Evolutionary conservation across 441 rosid species (phyloP).

Genomic region (Populus hybrid): DNA sequence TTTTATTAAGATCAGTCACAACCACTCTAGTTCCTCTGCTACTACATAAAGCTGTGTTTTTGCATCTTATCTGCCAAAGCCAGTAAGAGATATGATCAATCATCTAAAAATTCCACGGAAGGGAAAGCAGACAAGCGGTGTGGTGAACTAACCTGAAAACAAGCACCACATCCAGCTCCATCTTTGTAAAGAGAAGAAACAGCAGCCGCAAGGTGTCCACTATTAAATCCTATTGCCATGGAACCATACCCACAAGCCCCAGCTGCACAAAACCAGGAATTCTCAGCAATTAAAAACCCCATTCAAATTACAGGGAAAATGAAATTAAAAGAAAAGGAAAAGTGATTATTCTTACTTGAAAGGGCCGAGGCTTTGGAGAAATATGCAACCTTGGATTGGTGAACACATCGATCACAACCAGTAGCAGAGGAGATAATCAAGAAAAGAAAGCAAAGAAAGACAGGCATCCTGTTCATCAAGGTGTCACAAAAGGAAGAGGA

Average conservation of each 20-base stretch:
- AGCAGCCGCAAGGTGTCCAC: conserved; percentile 68
- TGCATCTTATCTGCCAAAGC: conserved; percentile 68
- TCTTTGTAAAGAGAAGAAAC: conserved; percentile 67
- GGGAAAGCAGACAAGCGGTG: not conserved
- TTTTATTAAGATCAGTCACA: conserved; percentile 61
- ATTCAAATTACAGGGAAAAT: not conserved
- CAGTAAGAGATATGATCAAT: not conserved
- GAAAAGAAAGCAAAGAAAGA: conserved; percentile 33
- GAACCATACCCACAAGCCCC: conserved; percentile 92
- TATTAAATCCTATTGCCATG: conserved; percentile 53
- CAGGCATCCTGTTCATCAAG: conserved; percentile 27
- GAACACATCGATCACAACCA: conserved; percentile 84
- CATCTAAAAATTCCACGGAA: not conserved
- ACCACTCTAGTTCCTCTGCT: conserved; percentile 60
- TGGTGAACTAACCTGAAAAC: conserved; percentile 54
- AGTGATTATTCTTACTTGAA: conserved; percentile 40
- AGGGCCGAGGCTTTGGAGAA: conserved; percentile 66
- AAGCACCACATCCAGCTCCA: conserved; percentile 90
- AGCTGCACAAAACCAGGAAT: conserved; percentile 43
- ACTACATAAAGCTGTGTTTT: conserved; percentile 47
- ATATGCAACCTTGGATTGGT: conserved; percentile 61
- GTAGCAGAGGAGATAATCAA: conserved; percentile 41
- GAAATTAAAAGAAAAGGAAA: not conserved
- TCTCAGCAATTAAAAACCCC: not conserved
- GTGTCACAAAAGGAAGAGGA: not conserved